Percentiles rank a stretch among this genome's conserved stretches.
phyloP scores from a whole-genome alignment of 2,329 filamentous ascomycete genomes.

The Coniochaeta ligniaria region DNA sequence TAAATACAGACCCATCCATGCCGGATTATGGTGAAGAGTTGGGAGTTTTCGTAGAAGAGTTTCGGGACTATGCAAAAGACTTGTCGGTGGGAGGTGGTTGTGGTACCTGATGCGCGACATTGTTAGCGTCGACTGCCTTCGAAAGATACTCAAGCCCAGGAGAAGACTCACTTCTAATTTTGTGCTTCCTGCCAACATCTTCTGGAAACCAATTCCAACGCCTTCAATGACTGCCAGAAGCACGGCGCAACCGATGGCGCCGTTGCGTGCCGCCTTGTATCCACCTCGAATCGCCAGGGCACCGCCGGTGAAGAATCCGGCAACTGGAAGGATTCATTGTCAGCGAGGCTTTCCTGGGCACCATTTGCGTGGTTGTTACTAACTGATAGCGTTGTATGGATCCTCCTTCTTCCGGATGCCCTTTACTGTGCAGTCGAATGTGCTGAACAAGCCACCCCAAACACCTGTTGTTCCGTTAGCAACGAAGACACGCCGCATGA shows the following conservation, averaged over 20 bases:
- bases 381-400: conserved; percentile 92
- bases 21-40: conserved; percentile 3
- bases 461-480: conserved; percentile 59
- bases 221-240: conserved; percentile 94
- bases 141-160: neutral
- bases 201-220: conserved; percentile 90
- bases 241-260: conserved; percentile 91
- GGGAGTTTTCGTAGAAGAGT: neutral
- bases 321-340: conserved; percentile 22
- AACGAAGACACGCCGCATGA: neutral
- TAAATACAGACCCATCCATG: neutral
- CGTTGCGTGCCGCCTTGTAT: conserved; percentile 85
- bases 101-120: neutral
- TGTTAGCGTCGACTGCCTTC: neutral
- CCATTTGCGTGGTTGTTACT: neutral
- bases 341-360: neutral
- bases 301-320: conserved; percentile 93
- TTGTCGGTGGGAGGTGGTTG: conserved; percentile 5
- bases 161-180: conserved; percentile 60
- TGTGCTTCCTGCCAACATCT: conserved; percentile 87
- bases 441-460: conserved; percentile 94
- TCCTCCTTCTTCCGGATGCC: conserved; percentile 94
- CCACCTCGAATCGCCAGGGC: conserved; percentile 88
- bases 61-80: conserved; percentile 1
- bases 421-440: conserved; percentile 95